Evolutionary conservation across 2,329 filamentous ascomycete species (phyloP).

Genomic region (Zymoseptoria brevis): DNA sequence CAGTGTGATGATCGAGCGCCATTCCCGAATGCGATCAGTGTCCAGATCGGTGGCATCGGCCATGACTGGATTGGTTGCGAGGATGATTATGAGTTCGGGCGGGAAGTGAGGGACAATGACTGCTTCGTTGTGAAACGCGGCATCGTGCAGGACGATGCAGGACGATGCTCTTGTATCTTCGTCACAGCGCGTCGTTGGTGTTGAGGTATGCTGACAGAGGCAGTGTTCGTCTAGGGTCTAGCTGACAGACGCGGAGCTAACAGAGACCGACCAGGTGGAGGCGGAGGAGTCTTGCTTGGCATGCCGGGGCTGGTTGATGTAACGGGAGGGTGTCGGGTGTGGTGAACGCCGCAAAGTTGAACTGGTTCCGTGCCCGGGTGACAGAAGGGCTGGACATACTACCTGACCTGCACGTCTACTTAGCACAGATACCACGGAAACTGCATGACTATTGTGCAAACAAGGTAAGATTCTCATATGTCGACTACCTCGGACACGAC

Average conservation of each 20-base stretch:
- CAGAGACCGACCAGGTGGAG: background rate
- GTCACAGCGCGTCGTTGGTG: background rate
- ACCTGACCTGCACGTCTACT: no score
- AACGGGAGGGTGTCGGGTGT: background rate
- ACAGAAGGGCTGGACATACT: no score
- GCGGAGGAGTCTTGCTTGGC: background rate
- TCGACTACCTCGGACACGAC: no score
- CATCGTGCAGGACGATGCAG: background rate
- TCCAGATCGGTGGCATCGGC: background rate
- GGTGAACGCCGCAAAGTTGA: background rate
- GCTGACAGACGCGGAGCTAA: background rate
- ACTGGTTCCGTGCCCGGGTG: background rate
- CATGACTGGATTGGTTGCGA: background rate
- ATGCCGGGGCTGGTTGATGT: background rate
- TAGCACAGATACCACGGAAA: no score
- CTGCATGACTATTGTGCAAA: no score
- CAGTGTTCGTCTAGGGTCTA: background rate
- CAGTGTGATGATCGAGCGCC: constrained; percentile 63
- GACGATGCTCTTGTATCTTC: background rate
- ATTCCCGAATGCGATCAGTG: constrained; percentile 49
- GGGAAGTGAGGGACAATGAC: background rate
- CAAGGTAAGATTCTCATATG: no score
- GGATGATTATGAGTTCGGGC: background rate
- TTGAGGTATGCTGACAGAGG: background rate
- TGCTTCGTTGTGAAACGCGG: background rate